Base-by-base conservation (phyloP, 805 yeast genomes). In the Suhomyces faveliae region DNA sequence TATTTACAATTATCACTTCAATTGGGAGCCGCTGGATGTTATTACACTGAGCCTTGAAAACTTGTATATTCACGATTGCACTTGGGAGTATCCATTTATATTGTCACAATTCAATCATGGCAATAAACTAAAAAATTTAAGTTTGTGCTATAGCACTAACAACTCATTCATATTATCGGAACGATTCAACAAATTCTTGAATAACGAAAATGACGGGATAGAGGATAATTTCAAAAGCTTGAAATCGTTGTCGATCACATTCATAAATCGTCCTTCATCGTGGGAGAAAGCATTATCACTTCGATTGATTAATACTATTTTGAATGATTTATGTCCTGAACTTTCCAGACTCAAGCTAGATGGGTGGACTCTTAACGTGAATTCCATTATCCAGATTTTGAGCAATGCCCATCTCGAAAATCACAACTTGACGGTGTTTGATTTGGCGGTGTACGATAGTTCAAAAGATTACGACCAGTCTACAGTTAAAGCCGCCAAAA, bases 11-110 rank as follows among this genome's bases (percentile, higher is more conserved):
- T 80, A 68, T 59, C 62, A 74, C 66, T 59, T 80, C 63, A 58
- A 70, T 62, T 63, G 80, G 78, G 59, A 63, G 49, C 33, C 51
- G 1, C 55, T 73, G 23, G 44, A 42, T 30, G 20, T 21, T 12
- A 27, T 42, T 8, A n/a, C 39, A 20, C 24, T 15, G 35, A 53
- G 54, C 4, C 53, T 52, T 2, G 52, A 78, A 21, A 51, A 57
- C 3, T 53, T 80, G 4, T 52, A 58, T 11, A 68, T 43, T 7
- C 41, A 43, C 10, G 46, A 79, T 51, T 80, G 85, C 59, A 71
- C 76, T 1, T 80, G 85, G 84, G 77, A 76, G 49, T 80, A 78
- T 51, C 85, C 85, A 0, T 80, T 80, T 54, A 66, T 71, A 15
- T 57, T 79, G 10, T 53, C 62, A 3, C 64, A 63, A 42, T 73